Percentiles rank a stretch among this genome's conserved stretches.
These are phyloP conservation scores for Clitoria ternatea DNA, from an alignment of 306 rosid species.

Conservation along the genomic window DNA sequence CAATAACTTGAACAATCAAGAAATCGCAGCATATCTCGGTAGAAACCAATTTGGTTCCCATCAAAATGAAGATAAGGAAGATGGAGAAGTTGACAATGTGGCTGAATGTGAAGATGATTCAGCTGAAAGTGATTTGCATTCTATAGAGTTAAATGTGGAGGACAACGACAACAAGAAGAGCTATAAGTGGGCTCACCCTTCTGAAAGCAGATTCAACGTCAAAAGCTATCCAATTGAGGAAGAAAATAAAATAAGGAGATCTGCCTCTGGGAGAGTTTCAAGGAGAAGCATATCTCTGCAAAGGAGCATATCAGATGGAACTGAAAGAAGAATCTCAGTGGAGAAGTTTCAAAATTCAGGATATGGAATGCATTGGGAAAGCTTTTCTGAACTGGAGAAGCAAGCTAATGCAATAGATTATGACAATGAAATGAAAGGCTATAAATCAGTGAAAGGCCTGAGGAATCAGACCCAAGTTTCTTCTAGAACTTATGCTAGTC, in stretches of 20 bases:
- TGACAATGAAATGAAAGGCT: slow-evolving; percentile 56
- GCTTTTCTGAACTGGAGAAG: slow-evolving; percentile 65
- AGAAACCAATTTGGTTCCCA: slow-evolving; percentile 48
- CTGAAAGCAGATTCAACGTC: slow-evolving; percentile 51
- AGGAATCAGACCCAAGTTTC: slow-evolving; percentile 72
- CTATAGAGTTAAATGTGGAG: slow-evolving; percentile 90
- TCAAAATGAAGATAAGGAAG: slow-evolving; percentile 58
- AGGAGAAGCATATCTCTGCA: slow-evolving; percentile 81
- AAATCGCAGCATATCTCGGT: slow-evolving; percentile 54
- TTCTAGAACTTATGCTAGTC: slow-evolving; percentile 61
- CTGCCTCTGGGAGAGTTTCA: no score
- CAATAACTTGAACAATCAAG: slow-evolving; percentile 54
- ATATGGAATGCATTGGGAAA: slow-evolving; percentile 73
- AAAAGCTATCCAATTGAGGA: slow-evolving; percentile 52
- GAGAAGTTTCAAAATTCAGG: slow-evolving; percentile 63
- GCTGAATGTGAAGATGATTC: slow-evolving; percentile 71
- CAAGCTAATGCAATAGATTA: slow-evolving; percentile 55
- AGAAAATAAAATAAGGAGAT: slow-evolving; percentile 59
- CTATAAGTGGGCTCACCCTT: slow-evolving; percentile 62
- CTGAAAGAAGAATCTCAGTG: slow-evolving; percentile 62
- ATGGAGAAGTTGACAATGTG: slow-evolving; percentile 78
- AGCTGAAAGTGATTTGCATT: slow-evolving; percentile 89
- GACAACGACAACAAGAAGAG: slow-evolving; percentile 60
- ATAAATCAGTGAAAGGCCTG: slow-evolving; percentile 69
- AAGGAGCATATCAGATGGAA: slow-evolving; percentile 88